Evolutionary conservation across 2,329 filamentous ascomycete genomes (phyloP).

Genomic region (Epichloe gansuensis): DNA sequence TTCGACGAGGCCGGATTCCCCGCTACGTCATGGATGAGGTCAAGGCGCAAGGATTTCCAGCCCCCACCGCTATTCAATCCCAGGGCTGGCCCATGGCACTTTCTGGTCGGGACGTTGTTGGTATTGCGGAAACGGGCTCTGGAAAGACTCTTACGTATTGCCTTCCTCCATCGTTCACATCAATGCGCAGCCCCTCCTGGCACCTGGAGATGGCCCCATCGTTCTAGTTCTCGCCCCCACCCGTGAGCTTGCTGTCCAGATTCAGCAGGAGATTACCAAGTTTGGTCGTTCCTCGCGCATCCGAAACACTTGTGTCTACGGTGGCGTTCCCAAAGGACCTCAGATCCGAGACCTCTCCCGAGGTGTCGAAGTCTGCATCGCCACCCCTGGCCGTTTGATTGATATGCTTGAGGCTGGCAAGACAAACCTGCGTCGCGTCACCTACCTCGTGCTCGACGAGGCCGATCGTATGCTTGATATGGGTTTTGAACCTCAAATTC

Average conservation of each 20-base stretch:
- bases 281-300: conserved; percentile 97
- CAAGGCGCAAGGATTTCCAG: conserved; percentile 91
- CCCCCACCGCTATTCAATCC: conserved; percentile 91
- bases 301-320: conserved; percentile 97
- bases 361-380: conserved; percentile 97
- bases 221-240: conserved; percentile 93
- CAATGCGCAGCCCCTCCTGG: conserved; percentile 93
- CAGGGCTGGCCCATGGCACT: conserved; percentile 99
- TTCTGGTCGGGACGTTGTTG: conserved; percentile 93
- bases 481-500: conserved; percentile 99
- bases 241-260: conserved; percentile 95
- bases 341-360: conserved; percentile 92
- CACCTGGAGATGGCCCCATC: conserved; percentile 90
- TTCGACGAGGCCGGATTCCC: conserved; percentile 96
- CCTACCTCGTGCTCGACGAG: conserved; percentile 96
- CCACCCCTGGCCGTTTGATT: conserved; percentile 92
- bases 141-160: conserved; percentile 99
- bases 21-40: conserved; percentile 97
- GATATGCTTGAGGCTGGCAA: conserved; percentile 97
- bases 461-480: conserved; percentile 99
- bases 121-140: conserved; percentile 97
- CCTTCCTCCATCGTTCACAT: conserved; percentile 96
- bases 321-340: conserved; percentile 93
- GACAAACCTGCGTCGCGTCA: conserved; percentile 95
- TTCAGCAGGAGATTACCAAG: conserved; percentile 96